Base-by-base conservation (phyloP, 2,329 filamentous ascomycete genomes). In the Hypoxylon sp. region DNA sequence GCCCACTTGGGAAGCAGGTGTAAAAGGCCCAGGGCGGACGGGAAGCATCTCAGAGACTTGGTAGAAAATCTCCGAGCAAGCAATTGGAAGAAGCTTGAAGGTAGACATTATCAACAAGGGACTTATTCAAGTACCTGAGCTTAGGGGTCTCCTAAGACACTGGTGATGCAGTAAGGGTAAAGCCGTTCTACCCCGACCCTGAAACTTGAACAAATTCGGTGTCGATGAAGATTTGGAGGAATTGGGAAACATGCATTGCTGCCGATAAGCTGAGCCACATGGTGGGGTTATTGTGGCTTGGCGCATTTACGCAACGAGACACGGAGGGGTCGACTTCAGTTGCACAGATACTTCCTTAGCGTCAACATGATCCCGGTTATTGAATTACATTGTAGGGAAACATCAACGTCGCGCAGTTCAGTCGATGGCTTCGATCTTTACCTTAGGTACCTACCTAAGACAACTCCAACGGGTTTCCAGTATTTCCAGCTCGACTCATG, bases 131-230 rank as follows among this genome's bases (percentile, higher is more conserved):
- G 18, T 28, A 52, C 33, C 50, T 22, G 45, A 52, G 32, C 36
- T 18, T 4, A 40, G 36, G n/a, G n/a, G 16, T 20, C 36, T 16
- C 40, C 40, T 50, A 52, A 61, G 59, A 48, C 53, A 49, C 33
- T 60, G 64, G 54, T 48, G 59, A 57, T 42, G 55, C 64, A 63
- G 46, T 38, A 56, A 45, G 55, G 64, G 32, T 56, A 55, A 58
- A 60, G 50, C 54, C 45, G 59, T 55, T 49, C 32, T 26, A 26
- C 45, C 32, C 56, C 45, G 48, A 49, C 38, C 40, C 36, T 38
- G 42, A 55, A 18, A 42, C 28, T 53, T 52, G 55, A 38, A 46
- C 45, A 22, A 49, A 48, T 57, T 50, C 20, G 28, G 44, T 45
- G 30, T 40, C 32, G 56, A 30, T 50, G 55, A 51, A 38, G 56